phyloP scores from a whole-genome alignment of 1,284 basidiomycete genomes.

The Cystobasidium pallidum region DNA sequence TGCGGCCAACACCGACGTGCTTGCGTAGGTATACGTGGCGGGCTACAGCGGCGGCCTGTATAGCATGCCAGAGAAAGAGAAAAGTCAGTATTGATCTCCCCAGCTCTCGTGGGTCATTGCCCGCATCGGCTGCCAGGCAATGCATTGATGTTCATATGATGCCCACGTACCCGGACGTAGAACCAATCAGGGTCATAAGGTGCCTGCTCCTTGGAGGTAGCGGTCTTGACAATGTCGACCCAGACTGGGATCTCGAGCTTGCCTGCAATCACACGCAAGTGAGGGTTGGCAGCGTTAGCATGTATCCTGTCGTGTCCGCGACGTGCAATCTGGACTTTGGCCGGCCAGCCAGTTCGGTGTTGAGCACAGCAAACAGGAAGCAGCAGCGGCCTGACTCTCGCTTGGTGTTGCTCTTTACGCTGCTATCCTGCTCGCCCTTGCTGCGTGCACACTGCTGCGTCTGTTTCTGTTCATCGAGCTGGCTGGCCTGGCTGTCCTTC shows the following conservation, averaged over 20 bases:
- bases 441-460: too few relatives aligned
- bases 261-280: conserved; percentile 57
- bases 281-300: background rate
- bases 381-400: background rate
- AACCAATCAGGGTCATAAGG: conserved; percentile 99
- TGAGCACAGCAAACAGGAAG: background rate
- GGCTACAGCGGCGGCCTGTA: conserved; percentile 81
- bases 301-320: too few relatives aligned
- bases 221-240: conserved; percentile 99
- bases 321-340: background rate
- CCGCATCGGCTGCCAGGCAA: too few relatives aligned
- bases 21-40: conserved; percentile 99
- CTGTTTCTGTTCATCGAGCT: too few relatives aligned
- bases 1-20: conserved; percentile 93
- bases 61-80: conserved; percentile 12
- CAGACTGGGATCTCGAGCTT: conserved; percentile 98
- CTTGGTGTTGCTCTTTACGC: background rate
- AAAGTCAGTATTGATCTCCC: too few relatives aligned
- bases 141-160: too few relatives aligned
- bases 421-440: too few relatives aligned
- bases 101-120: too few relatives aligned
- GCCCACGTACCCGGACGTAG: conserved; percentile 92
- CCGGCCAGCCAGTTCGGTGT: background rate
- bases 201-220: conserved; percentile 95
- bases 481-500: background rate